phyloP scores from a whole-genome alignment of 768 basidiomycete genomes.

The Scleroderma citrinum region DNA sequence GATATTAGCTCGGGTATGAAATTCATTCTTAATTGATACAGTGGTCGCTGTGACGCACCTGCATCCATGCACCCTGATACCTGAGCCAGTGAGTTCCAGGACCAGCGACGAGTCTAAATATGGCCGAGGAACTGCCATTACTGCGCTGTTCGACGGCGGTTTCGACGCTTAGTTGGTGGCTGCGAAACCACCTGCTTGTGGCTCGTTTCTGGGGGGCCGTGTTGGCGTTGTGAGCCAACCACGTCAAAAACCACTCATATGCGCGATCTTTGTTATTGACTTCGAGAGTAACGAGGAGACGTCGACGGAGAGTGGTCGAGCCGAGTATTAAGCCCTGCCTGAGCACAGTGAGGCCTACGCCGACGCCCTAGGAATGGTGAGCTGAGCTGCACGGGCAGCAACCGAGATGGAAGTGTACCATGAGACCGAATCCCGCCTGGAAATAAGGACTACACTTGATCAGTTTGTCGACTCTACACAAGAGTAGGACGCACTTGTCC shows the following conservation, averaged over 20 bases:
- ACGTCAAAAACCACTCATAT: conserved; percentile 95
- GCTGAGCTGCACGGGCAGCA: conserved; percentile 1
- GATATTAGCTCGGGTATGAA: not conserved
- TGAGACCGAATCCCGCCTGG: conserved; percentile 95
- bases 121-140: conserved; percentile 84
- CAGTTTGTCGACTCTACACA: conserved; percentile 12
- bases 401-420: conserved; percentile 48
- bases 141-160: conserved; percentile 83
- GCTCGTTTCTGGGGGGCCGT: conserved; percentile 22
- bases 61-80: conserved; percentile 92
- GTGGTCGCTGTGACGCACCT: conserved; percentile 43
- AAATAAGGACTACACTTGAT: conserved; percentile 83
- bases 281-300: conserved; percentile 92
- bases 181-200: conserved; percentile 48
- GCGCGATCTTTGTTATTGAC: conserved; percentile 93
- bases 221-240: conserved; percentile 78
- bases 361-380: conserved; percentile 64
- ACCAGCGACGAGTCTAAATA: conserved; percentile 93
- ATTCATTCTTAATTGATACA: not conserved
- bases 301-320: conserved; percentile 71
- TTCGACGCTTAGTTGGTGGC: conserved; percentile 93
- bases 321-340: conserved; percentile 66
- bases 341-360: conserved; percentile 73
- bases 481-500: conserved; percentile 57
- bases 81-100: conserved; percentile 92